Conservation (phyloP, 139 green algal genomes). For the Spirogloea muscicola region DNA sequence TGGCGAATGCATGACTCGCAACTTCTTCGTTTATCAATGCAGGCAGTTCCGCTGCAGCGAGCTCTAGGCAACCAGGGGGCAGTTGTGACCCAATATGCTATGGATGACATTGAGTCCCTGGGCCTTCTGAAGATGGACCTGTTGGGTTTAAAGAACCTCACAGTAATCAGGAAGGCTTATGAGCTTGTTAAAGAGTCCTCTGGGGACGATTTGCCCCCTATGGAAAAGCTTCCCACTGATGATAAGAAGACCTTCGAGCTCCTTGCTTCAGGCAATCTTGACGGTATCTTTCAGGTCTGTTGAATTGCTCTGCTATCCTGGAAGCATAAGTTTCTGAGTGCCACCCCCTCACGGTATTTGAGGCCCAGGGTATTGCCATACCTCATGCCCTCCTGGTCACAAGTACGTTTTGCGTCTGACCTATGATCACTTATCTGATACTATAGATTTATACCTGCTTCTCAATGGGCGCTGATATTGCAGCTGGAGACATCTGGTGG, state of each 20-base stretch:
- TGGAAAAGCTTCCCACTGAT: slow-evolving; percentile 15
- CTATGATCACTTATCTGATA: too few relatives aligned
- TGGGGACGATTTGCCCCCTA: slow-evolving; percentile 6
- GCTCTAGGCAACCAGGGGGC: slow-evolving; percentile 6
- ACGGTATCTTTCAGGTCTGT: slow-evolving; percentile 36
- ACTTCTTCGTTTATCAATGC: too few relatives aligned
- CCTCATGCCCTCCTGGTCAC: too few relatives aligned
- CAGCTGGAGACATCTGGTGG: slow-evolving; percentile 29
- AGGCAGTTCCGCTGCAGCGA: slow-evolving; percentile 17
- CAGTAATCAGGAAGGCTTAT: background rate
- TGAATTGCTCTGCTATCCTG: too few relatives aligned
- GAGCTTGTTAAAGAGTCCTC: background rate
- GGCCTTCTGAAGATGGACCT: slow-evolving; percentile 39
- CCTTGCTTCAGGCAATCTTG: slow-evolving; percentile 8
- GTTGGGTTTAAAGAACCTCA: slow-evolving; percentile 24
- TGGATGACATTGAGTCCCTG: slow-evolving; percentile 29
- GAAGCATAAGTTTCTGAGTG: too few relatives aligned
- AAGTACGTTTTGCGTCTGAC: too few relatives aligned
- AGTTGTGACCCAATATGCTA: slow-evolving; percentile 31
- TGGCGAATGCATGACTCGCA: too few relatives aligned
- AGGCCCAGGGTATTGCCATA: too few relatives aligned
- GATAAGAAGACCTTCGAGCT: slow-evolving; percentile 10
- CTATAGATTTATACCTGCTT: too few relatives aligned
- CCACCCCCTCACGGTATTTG: too few relatives aligned
- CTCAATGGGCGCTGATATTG: too few relatives aligned